Base-by-base conservation (phyloP, 2,329 filamentous ascomycete genomes). In the Laburnicola sp. region DNA sequence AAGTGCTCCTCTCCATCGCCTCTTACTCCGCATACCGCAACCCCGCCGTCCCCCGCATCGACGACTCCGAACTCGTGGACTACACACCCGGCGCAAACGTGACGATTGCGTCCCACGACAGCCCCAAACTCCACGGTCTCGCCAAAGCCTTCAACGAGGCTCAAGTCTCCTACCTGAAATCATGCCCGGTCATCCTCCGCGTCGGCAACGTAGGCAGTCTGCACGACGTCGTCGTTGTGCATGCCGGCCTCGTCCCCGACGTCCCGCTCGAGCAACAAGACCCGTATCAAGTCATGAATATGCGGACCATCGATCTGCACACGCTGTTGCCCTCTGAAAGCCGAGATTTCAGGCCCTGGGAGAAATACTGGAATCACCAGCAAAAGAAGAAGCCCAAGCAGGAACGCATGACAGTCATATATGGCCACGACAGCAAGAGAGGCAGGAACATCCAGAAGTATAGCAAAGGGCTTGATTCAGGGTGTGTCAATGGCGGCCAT, bases 271-370 rank as follows among this genome's bases (percentile, higher is more conserved):
- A 86, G 39, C 77, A 81, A 45, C 93, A 87, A 62, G 83, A 97
- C 70, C 87, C 91, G 0, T 86, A 84, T 71, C 86, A 87, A 45
- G 88, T 89, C 35, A 97, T 97, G 91, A 94, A 91, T 68, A 95
- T 99, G 89, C 85, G 91, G 50, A 89, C 86, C 5, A 82, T 96
- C 47, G 80, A 88, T 59, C 80, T 85, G 16, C 74, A 79, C 8
- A 85, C 83, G 8, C 80, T 84, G 52, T 74, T 83, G 9, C 85
- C 84, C 3, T 83, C 76, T 46, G 75, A 76, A 56, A 77, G 63
- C 55, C 73, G 61, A 46, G 73, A 69, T 4, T 87, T 86, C 44
- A 78, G 82, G 30, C 81, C 81, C 10, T 95, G 90, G 90, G 80
- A 84, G 45, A 81, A 86, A 72, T 69, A 82, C 40, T 84, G 81